These are phyloP conservation scores for Diospyros kaki DNA, from an alignment of 148 eudicot species.

Conservation along the genomic window DNA sequence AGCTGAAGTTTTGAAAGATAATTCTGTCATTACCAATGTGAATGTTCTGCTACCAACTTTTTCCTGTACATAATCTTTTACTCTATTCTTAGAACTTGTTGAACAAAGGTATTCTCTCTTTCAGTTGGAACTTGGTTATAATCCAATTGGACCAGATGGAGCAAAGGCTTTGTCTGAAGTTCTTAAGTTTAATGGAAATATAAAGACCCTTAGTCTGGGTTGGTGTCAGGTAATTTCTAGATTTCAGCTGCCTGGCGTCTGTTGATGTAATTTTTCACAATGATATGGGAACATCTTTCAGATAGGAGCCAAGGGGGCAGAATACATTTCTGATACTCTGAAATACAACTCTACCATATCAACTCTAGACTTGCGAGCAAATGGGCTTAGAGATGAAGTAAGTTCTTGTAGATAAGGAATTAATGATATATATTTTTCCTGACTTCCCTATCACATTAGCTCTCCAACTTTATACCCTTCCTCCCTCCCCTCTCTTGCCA, in stretches of 20 bases:
- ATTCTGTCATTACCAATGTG: conserved; percentile 61
- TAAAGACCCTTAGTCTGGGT: conserved; percentile 76
- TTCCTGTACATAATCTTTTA: neutral
- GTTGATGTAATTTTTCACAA: neutral
- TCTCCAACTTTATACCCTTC: neutral
- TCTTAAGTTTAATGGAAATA: conserved; percentile 87
- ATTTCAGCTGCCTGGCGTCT: neutral
- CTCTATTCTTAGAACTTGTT: neutral
- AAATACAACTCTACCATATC: conserved; percentile 81
- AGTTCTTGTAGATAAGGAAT: conserved; percentile 12
- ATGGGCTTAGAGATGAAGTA: conserved; percentile 90
- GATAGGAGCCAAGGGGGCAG: conserved; percentile 86
- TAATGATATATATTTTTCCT: neutral
- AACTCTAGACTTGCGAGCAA: conserved; percentile 80
- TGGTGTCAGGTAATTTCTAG: conserved; percentile 81
- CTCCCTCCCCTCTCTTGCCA: neutral
- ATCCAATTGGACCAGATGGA: conserved; percentile 96
- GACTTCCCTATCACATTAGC: neutral
- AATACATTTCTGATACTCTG: conserved; percentile 72
- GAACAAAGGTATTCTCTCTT: neutral
- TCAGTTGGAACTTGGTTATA: conserved; percentile 85
- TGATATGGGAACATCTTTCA: conserved; percentile 26
- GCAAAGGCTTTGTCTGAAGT: conserved; percentile 86
- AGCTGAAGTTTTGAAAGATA: conserved; percentile 83
- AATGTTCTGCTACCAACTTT: conserved; percentile 13